These are phyloP conservation scores for Dactylellina drechsleri DNA, from an alignment of 2,329 filamentous ascomycete species.

Conservation along the genomic window DNA sequence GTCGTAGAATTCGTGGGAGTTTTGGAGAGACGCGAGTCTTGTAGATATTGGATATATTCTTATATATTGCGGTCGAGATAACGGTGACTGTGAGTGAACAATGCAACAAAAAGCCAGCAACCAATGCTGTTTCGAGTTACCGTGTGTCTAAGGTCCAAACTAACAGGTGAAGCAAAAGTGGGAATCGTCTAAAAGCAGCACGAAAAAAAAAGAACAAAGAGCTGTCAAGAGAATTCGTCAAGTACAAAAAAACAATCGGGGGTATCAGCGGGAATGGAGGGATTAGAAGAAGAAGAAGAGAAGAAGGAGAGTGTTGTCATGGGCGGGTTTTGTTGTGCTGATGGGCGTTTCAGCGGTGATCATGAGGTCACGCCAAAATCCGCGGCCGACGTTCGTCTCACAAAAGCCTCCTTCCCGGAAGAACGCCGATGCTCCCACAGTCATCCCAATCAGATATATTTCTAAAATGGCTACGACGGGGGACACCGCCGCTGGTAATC, in stretches of 20 bases:
- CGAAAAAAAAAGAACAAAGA: conserved; percentile 12
- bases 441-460: too few relatives aligned
- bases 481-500: conserved; percentile 1
- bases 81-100: not conserved
- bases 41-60: not conserved
- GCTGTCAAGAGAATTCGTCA: conserved; percentile 26
- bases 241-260: not conserved
- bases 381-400: conserved; percentile 5
- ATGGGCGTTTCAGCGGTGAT: conserved; percentile 40
- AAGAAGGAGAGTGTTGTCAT: conserved; percentile 2
- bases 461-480: not conserved
- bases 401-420: conserved; percentile 7
- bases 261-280: not conserved
- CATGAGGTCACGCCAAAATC: conserved; percentile 47
- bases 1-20: not conserved
- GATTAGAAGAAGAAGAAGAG: conserved; percentile 7
- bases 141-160: conserved; percentile 24
- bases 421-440: too few relatives aligned
- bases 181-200: not conserved
- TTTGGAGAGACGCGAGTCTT: conserved; percentile 13
- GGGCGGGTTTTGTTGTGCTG: conserved; percentile 7
- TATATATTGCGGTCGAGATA: too few relatives aligned
- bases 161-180: conserved; percentile 5
- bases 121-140: conserved; percentile 18
- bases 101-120: conserved; percentile 35